These are phyloP conservation scores for Pythium dissimile DNA, from an alignment of 352 stramenopile species.

Conservation along the genomic window DNA sequence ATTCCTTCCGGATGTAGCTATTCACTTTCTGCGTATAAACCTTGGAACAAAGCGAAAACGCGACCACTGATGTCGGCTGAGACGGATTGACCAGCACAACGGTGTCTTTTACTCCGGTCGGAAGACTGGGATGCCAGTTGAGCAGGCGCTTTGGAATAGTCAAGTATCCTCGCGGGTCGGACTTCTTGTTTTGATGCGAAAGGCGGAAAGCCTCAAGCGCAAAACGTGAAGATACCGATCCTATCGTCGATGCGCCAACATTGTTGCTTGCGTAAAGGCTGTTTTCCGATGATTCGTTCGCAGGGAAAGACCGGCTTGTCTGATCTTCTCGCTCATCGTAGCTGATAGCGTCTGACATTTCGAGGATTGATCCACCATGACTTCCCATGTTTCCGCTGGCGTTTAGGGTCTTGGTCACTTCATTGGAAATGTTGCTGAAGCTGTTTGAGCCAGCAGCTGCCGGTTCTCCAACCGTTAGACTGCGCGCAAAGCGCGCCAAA, in stretches of 20 bases:
- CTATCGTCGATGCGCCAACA: constrained; percentile 54
- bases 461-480: constrained; percentile 37
- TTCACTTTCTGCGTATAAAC: constrained; percentile 76
- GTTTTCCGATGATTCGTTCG: constrained; percentile 46
- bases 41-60: constrained; percentile 82
- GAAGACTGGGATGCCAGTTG: constrained; percentile 76
- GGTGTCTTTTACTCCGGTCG: constrained; percentile 61
- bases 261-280: constrained; percentile 33
- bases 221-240: constrained; percentile 52
- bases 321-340: constrained; percentile 62
- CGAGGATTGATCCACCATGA: constrained; percentile 19
- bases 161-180: constrained; percentile 52
- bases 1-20: constrained; percentile 65
- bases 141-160: constrained; percentile 79
- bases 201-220: constrained; percentile 64
- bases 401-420: constrained; percentile 75
- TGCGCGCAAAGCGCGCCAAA: constrained; percentile 68
- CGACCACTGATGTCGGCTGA: constrained; percentile 82
- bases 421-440: constrained; percentile 61
- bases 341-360: constrained; percentile 59
- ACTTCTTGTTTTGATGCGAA: constrained; percentile 62
- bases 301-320: constrained; percentile 62
- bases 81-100: constrained; percentile 75
- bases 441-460: constrained; percentile 26
- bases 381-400: constrained; percentile 11